Conservation (phyloP, 2,329 filamentous ascomycete genomes). For the Verticillium nonalfalfae region DNA sequence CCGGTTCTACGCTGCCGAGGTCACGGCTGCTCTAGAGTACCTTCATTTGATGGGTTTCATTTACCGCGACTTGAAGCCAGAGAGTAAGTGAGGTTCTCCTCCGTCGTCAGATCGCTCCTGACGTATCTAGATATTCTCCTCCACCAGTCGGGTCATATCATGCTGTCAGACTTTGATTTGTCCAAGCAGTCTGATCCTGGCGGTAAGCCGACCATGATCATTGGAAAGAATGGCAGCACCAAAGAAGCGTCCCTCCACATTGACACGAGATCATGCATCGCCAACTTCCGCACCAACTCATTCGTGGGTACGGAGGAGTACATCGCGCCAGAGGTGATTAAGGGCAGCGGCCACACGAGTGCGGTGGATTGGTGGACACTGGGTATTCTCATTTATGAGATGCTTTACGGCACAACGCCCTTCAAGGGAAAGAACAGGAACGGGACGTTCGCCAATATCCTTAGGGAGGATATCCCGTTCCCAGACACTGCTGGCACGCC, state of each 20-base stretch:
- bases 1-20: constrained; percentile 94
- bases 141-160: constrained; percentile 98
- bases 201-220: constrained; percentile 96
- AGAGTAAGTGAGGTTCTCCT: constrained; percentile 59
- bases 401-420: constrained; percentile 96
- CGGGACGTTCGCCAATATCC: constrained; percentile 94
- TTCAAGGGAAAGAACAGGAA: constrained; percentile 99
- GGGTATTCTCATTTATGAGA: constrained; percentile 95
- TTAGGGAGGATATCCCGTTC: constrained; percentile 93
- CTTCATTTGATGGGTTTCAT: constrained; percentile 99
- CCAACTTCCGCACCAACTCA: constrained; percentile 95
- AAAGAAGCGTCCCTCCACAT: constrained; percentile 88
- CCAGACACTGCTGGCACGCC: constrained; percentile 80
- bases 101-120: constrained; percentile 18
- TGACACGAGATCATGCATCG: constrained; percentile 96
- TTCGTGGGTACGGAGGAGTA: constrained; percentile 99
- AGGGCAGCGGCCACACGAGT: constrained; percentile 95
- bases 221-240: constrained; percentile 73
- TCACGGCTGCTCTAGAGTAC: constrained; percentile 93
- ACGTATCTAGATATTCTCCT: constrained; percentile 77
- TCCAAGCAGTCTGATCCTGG: constrained; percentile 96
- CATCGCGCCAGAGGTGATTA: constrained; percentile 97
- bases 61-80: constrained; percentile 94
- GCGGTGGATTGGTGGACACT: constrained; percentile 99
- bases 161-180: constrained; percentile 98